Evolutionary conservation across 2,329 filamentous ascomycete genomes (phyloP).

Genomic region (Helotiales sp.): DNA sequence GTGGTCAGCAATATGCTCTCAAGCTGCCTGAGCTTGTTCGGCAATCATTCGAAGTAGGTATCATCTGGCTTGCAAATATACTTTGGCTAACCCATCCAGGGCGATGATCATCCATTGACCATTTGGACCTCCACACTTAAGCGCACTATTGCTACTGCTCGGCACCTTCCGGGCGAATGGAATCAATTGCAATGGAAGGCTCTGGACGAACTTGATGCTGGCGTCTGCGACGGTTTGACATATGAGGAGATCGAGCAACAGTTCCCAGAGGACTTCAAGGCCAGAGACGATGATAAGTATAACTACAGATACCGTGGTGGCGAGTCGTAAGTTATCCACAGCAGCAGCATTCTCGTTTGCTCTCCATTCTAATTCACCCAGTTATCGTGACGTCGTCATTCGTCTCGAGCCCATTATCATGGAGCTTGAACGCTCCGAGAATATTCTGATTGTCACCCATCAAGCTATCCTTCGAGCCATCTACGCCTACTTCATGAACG

Average conservation of each 20-base stretch:
- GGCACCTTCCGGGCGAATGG: slow-evolving; percentile 76
- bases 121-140: slow-evolving; percentile 76
- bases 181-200: slow-evolving; percentile 99
- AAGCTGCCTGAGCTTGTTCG: slow-evolving; percentile 82
- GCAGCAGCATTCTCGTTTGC: background rate
- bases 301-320: slow-evolving; percentile 98
- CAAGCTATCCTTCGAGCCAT: slow-evolving; percentile 96
- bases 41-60: slow-evolving; percentile 78
- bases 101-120: slow-evolving; percentile 57
- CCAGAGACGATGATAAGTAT: slow-evolving; percentile 98
- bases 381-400: slow-evolving; percentile 92
- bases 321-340: slow-evolving; percentile 60
- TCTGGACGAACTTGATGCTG: slow-evolving; percentile 93
- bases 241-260: slow-evolving; percentile 82
- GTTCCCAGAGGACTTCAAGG: slow-evolving; percentile 92
- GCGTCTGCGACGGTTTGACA: slow-evolving; percentile 94
- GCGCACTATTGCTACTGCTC: slow-evolving; percentile 89
- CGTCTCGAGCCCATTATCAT: slow-evolving; percentile 99
- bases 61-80: slow-evolving; percentile 11
- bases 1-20: slow-evolving; percentile 83
- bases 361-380: slow-evolving; percentile 12
- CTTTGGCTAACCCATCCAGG: slow-evolving; percentile 20
- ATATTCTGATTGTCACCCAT: slow-evolving; percentile 97
- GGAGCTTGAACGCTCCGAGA: slow-evolving; percentile 94
- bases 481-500: slow-evolving; percentile 99